Evolutionary conservation across 2,329 filamentous ascomycete genomes (phyloP).

Genomic region (Spiromastix sp.): DNA sequence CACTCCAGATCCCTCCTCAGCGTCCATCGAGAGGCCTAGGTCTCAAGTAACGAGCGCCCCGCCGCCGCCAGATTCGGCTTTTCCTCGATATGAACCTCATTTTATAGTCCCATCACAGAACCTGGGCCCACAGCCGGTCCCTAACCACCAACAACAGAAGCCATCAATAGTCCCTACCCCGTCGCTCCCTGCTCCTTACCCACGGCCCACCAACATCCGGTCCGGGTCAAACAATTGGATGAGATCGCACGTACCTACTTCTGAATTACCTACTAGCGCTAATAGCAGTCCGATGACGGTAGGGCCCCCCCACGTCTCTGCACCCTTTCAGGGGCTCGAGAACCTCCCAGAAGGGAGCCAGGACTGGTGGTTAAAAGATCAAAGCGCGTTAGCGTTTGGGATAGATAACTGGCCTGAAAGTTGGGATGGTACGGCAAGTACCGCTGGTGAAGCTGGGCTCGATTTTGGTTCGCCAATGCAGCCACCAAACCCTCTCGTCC

Average conservation of each 20-base stretch:
- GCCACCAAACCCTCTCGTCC: background rate
- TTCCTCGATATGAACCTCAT: constrained; percentile 12
- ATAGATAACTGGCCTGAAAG: constrained; percentile 44
- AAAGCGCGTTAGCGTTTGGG: constrained; percentile 49
- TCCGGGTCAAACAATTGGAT: too few relatives aligned
- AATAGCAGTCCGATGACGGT: constrained; percentile 15
- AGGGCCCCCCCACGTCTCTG: constrained; percentile 4
- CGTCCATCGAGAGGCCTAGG: background rate
- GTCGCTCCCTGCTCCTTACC: constrained; percentile 10
- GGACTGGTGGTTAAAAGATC: constrained; percentile 55
- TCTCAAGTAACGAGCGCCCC: background rate
- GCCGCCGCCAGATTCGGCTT: background rate
- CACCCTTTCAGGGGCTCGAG: constrained; percentile 47
- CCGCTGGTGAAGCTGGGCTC: background rate
- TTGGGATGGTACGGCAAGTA: constrained; percentile 3
- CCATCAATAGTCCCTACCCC: background rate
- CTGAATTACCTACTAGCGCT: constrained; percentile 8
- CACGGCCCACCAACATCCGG: too few relatives aligned
- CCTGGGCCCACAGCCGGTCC: background rate
- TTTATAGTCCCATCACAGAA: background rate
- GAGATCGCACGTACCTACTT: constrained; percentile 1
- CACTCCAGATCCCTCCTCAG: constrained; percentile 1
- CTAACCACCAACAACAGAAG: background rate
- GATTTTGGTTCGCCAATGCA: background rate
- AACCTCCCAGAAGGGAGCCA: constrained; percentile 53